Evolutionary conservation across 352 stramenopile genomes (phyloP), one percentile per base, ranked within the genome.

Genomic region (Pilasporangium apinafurcum): DNA sequence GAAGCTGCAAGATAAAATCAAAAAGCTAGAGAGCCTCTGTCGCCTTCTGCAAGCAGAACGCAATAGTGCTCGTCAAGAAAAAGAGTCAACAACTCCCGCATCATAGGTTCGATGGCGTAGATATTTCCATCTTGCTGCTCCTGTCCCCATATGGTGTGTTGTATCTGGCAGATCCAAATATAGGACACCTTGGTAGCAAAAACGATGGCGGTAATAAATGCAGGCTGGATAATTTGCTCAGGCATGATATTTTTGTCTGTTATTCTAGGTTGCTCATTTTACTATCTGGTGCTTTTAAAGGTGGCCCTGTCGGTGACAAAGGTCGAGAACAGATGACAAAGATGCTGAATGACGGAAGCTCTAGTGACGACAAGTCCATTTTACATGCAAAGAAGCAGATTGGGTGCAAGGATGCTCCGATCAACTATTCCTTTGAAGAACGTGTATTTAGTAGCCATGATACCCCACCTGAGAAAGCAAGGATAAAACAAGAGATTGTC

Each of bases 1-100:
- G n/a, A 85, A 81, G 51, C 49, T 83, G 28, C 72, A 77, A 13
- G 82, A 92, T 32, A 91, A 92, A 57, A 68, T 94, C 27, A 84
- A 77, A 51, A 90, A 83, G 48, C 69, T 94, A 5, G 82, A 94
- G 39, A 86, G 52, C 43, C 51, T 94, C 27, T 94, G 82, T 42
- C 82, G 82, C 35, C 70, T 80, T 41, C 60, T 94, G 21, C 82
- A 94, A 59, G 82, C 75, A 1, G 82, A 94, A 52, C 73, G 76
- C 31, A 89, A 85, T 40, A 79, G 60, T 42, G 43, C 54, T 32
- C 57, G 57, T 27, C 65, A 76, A 36, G 40, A 21, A 6, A 54
- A 48, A n/a, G n/a, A n/a, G 9, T 14, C 29, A 34, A 34, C 29
- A 34, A 34, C 29, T 10, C 29, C 10, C n/a, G n/a, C n/a, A n/a